Conservation (phyloP, 306 rosid genomes). For the Clitoria ternatea region DNA sequence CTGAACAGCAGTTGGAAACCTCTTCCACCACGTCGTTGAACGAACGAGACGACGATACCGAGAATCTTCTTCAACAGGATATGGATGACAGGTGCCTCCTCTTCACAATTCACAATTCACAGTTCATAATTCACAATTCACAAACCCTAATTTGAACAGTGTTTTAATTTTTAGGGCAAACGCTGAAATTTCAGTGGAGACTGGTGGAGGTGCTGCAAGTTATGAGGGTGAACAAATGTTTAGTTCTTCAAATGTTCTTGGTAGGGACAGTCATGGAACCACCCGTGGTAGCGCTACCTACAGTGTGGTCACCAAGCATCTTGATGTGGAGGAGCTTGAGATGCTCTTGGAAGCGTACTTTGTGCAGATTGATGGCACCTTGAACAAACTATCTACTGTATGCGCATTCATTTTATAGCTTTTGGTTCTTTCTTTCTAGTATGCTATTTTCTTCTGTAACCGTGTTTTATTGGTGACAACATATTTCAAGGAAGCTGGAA, state of each 20-base stretch:
- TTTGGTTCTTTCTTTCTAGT: background rate
- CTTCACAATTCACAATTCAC: no score
- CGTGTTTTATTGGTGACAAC: background rate
- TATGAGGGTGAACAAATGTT: conserved; percentile 45
- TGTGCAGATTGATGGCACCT: conserved; percentile 91
- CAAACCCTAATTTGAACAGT: background rate
- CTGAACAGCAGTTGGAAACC: conserved; percentile 50
- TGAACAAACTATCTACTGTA: conserved; percentile 62
- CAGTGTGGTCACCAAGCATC: conserved; percentile 62
- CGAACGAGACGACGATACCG: conserved; percentile 19
- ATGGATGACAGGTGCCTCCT: conserved; percentile 43
- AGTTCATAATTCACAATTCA: no score
- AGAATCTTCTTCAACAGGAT: conserved; percentile 33
- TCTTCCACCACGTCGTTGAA: conserved; percentile 57
- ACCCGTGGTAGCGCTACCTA: conserved; percentile 64
- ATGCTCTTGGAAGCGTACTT: conserved; percentile 99
- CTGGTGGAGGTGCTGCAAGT: conserved; percentile 28
- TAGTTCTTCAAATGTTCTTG: conserved; percentile 25
- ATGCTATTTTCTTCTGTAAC: background rate
- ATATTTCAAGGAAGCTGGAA: background rate
- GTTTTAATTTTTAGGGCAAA: conserved; percentile 28
- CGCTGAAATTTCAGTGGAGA: conserved; percentile 57
- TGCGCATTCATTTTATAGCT: background rate
- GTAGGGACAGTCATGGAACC: conserved; percentile 68
- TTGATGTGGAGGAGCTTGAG: conserved; percentile 95